Evolutionary conservation across 495 filamentous ascomycete genomes (phyloP).

Genomic region (Pyrenula aspistea): DNA sequence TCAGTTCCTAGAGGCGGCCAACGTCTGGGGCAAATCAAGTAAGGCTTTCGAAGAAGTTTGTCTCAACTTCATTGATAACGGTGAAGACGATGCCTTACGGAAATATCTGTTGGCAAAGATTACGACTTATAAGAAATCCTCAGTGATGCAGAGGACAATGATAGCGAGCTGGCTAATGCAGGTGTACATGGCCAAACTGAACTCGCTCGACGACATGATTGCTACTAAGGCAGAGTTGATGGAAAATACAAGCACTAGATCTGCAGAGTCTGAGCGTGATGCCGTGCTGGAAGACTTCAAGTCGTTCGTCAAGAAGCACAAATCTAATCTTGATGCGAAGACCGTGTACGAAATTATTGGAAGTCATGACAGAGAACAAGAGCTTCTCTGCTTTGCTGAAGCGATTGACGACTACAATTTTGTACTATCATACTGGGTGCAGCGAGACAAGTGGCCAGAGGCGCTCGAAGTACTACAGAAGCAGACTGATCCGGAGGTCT

Average conservation of each 20-base stretch:
- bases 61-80: slow-evolving; percentile 76
- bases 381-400: slow-evolving; percentile 82
- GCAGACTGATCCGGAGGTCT: slow-evolving; percentile 83
- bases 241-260: slow-evolving; percentile 52
- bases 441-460: slow-evolving; percentile 88
- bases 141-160: slow-evolving; percentile 88
- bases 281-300: slow-evolving; percentile 67
- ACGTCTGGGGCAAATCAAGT: slow-evolving; percentile 84
- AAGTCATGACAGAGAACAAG: slow-evolving; percentile 86
- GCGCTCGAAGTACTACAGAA: slow-evolving; percentile 77
- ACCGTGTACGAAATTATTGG: slow-evolving; percentile 94
- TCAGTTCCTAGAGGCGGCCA: slow-evolving; percentile 71
- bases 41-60: slow-evolving; percentile 96
- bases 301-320: slow-evolving; percentile 75
- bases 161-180: slow-evolving; percentile 92
- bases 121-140: slow-evolving; percentile 65
- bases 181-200: slow-evolving; percentile 93
- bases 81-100: slow-evolving; percentile 80
- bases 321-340: slow-evolving; percentile 73
- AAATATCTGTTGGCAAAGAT: slow-evolving; percentile 85
- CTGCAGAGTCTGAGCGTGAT: slow-evolving; percentile 61
- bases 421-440: slow-evolving; percentile 93
- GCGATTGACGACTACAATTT: slow-evolving; percentile 85
- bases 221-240: slow-evolving; percentile 78
- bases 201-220: slow-evolving; percentile 86